Evolutionary conservation across 768 basidiomycete species (phyloP).

Genomic region (Tylopilus felleus): DNA sequence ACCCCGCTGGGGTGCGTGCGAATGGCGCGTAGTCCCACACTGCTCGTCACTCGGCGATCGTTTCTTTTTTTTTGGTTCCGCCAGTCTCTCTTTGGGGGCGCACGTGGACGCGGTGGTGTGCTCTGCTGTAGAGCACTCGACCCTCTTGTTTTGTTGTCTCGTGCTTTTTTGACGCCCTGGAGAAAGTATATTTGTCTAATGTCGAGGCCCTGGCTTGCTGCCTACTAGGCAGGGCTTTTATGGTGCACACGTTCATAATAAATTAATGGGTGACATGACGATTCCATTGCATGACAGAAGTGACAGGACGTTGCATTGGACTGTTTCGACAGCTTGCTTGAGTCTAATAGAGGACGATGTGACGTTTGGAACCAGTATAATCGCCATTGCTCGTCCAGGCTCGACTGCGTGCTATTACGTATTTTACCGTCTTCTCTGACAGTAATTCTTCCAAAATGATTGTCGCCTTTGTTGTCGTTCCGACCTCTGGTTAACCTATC

Average conservation of each 20-base stretch:
- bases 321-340: too few relatives aligned
- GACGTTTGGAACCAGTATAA: too few relatives aligned
- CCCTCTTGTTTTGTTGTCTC: too few relatives aligned
- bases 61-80: not conserved
- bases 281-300: not conserved
- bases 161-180: not conserved
- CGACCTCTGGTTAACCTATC: too few relatives aligned
- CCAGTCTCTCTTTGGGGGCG: not conserved
- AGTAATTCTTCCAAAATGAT: too few relatives aligned
- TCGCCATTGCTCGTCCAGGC: too few relatives aligned
- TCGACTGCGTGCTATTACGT: too few relatives aligned
- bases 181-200: not conserved
- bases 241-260: not conserved
- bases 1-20: not conserved
- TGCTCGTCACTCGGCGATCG: not conserved
- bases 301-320: not conserved
- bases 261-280: not conserved
- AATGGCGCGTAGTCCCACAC: not conserved
- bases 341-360: too few relatives aligned
- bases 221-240: not conserved
- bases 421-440: too few relatives aligned
- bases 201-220: not conserved
- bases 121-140: not conserved
- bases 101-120: not conserved
- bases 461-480: too few relatives aligned